Conservation (phyloP, 2,329 filamentous ascomycete species). For the Cordyceps tenuipes region DNA sequence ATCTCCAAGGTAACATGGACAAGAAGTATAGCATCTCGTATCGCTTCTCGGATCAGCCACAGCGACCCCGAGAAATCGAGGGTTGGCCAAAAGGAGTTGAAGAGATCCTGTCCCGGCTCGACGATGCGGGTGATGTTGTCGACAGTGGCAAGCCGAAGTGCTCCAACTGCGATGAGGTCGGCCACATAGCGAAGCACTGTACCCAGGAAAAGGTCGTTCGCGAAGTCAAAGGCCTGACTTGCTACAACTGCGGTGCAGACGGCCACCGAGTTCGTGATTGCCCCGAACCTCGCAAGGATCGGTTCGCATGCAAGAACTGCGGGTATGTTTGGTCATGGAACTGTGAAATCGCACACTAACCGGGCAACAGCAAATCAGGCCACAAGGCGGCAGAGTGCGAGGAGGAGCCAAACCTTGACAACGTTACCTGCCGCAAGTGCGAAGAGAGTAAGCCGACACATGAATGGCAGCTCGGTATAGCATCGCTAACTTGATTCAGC, state of each 20-base stretch:
- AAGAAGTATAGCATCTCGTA: constrained; percentile 58
- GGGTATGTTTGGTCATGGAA: constrained; percentile 26
- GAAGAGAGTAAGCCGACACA: constrained; percentile 42
- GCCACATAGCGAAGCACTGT: constrained; percentile 55
- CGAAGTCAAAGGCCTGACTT: constrained; percentile 42
- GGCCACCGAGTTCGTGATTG: constrained; percentile 66
- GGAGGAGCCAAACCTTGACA: constrained; percentile 53
- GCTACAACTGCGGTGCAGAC: constrained; percentile 54
- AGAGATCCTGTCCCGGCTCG: constrained; percentile 57
- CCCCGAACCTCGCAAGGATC: constrained; percentile 54
- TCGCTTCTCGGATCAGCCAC: constrained; percentile 49
- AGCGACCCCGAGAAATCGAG: constrained; percentile 49
- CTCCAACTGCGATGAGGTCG: constrained; percentile 54
- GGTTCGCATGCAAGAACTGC: constrained; percentile 62
- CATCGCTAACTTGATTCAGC: constrained; percentile 25
- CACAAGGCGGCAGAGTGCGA: constrained; percentile 44
- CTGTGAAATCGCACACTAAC: background rate
- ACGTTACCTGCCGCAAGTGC: constrained; percentile 59
- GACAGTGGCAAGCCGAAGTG: constrained; percentile 53
- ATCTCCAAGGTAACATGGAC: constrained; percentile 58
- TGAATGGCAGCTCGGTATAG: background rate
- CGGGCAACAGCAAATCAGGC: constrained; percentile 34
- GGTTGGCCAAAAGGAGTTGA: constrained; percentile 50
- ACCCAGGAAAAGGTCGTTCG: constrained; percentile 46
- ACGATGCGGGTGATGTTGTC: constrained; percentile 56